Evolutionary conservation across 768 basidiomycete genomes (phyloP).

Genomic region (Calocybe gangraenosa): DNA sequence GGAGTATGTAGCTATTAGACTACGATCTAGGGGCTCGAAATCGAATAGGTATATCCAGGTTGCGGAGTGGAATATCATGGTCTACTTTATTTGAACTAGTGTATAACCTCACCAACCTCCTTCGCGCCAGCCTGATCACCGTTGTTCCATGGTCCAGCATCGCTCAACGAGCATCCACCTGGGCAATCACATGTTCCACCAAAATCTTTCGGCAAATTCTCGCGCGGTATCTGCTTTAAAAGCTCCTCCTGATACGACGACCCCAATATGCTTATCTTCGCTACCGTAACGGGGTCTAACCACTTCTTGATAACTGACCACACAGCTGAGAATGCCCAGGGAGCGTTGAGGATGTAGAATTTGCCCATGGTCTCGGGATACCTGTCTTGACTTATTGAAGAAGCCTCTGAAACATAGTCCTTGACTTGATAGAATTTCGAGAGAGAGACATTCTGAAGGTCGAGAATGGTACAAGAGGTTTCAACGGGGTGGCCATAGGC

Average conservation of each 20-base stretch:
- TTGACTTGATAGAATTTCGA: slow-evolving; percentile 87
- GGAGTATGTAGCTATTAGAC: slow-evolving; percentile 19
- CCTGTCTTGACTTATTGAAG: slow-evolving; percentile 80
- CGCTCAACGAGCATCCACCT: slow-evolving; percentile 82
- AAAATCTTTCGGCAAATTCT: slow-evolving; percentile 82
- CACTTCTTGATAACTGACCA: slow-evolving; percentile 90
- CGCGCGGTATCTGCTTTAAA: slow-evolving; percentile 74
- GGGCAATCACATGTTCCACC: slow-evolving; percentile 78
- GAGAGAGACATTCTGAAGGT: slow-evolving; percentile 69
- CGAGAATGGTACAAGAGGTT: slow-evolving; percentile 96
- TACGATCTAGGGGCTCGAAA: neutral
- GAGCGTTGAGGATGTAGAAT: slow-evolving; percentile 98
- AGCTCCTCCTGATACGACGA: slow-evolving; percentile 69
- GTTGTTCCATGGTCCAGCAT: slow-evolving; percentile 88
- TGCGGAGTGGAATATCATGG: neutral
- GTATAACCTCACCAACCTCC: neutral
- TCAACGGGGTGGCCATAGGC: slow-evolving; percentile 84
- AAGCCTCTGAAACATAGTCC: slow-evolving; percentile 79
- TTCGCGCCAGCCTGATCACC: neutral
- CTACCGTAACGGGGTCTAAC: slow-evolving; percentile 93
- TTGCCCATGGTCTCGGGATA: slow-evolving; percentile 97
- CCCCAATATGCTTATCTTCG: slow-evolving; percentile 91
- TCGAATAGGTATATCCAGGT: neutral
- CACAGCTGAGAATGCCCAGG: slow-evolving; percentile 85
- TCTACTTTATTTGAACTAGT: slow-evolving; percentile 3